Percentiles rank a stretch among this genome's conserved stretches.
Evolutionary conservation across 176 grass and related monocot genomes (phyloP).

Genomic region (Cenchrus fungigraminus): DNA sequence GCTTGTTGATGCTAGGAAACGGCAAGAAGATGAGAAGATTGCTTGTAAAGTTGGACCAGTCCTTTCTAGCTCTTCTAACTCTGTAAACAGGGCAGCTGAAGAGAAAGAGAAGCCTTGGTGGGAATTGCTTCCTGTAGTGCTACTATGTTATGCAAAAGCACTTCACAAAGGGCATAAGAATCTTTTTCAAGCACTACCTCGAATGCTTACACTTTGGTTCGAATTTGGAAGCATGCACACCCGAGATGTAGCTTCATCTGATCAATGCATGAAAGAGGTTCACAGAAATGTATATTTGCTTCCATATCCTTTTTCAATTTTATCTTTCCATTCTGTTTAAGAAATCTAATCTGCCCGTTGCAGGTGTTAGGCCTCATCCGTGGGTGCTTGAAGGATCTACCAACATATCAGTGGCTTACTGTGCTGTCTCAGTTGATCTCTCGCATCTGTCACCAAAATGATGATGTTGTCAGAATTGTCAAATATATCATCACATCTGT

Average conservation of each 20-base stretch:
- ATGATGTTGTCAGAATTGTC: slow-evolving; percentile 69
- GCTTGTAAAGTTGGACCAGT: slow-evolving; percentile 48
- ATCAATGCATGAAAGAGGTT: slow-evolving; percentile 68
- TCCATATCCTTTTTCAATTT: slow-evolving; percentile 10
- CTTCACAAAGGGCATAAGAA: slow-evolving; percentile 94
- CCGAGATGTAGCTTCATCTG: slow-evolving; percentile 47
- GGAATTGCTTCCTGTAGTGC: slow-evolving; percentile 60
- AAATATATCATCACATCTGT: slow-evolving; percentile 74
- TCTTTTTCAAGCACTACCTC: slow-evolving; percentile 93
- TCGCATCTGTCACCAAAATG: slow-evolving; percentile 89
- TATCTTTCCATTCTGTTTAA: slow-evolving; percentile 13
- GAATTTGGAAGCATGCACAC: slow-evolving; percentile 93
- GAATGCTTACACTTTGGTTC: slow-evolving; percentile 93
- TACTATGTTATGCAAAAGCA: slow-evolving; percentile 79
- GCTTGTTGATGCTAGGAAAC: slow-evolving; percentile 89
- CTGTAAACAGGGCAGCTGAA: slow-evolving; percentile 55
- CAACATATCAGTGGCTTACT: slow-evolving; percentile 95
- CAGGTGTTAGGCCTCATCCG: slow-evolving; percentile 77
- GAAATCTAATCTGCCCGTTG: slow-evolving; percentile 28
- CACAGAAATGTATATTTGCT: slow-evolving; percentile 59
- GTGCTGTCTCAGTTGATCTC: slow-evolving; percentile 97
- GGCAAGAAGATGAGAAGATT: slow-evolving; percentile 83
- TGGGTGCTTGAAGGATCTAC: slow-evolving; percentile 85
- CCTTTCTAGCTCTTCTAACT: slow-evolving; percentile 47
- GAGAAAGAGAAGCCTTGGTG: slow-evolving; percentile 92